A percentile compares a stretch with the other conserved stretches of the same genome.
These are phyloP conservation scores for Sporothrix phasma DNA, from an alignment of 2,329 filamentous ascomycete genomes.

Conservation along the genomic window DNA sequence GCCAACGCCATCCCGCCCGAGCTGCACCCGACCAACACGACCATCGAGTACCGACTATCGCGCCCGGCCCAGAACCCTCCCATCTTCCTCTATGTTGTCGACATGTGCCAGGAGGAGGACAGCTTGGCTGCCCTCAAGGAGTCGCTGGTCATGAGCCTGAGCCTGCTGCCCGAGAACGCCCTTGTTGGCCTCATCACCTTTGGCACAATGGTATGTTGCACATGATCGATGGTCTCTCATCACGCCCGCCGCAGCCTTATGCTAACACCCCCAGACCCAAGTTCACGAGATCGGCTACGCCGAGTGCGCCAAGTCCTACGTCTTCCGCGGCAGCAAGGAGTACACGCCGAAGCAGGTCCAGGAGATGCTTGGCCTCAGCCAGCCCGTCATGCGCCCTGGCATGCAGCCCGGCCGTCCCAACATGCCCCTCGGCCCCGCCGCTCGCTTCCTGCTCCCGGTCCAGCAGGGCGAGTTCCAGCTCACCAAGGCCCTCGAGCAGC, in stretches of 20 bases:
- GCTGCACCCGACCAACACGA: conserved; percentile 71
- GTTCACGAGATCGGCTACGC: conserved; percentile 97
- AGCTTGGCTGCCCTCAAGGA: conserved; percentile 75
- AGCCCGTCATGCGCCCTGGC: conserved; percentile 62
- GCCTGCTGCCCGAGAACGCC: conserved; percentile 69
- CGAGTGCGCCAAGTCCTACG: conserved; percentile 96
- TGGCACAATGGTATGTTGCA: conserved; percentile 70
- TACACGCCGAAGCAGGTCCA: conserved; percentile 98
- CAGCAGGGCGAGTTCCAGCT: conserved; percentile 96
- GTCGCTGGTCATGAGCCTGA: conserved; percentile 77
- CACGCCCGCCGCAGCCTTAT: background rate
- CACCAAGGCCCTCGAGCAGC: conserved; percentile 86
- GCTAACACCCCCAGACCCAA: conserved; percentile 53
- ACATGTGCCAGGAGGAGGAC: conserved; percentile 82
- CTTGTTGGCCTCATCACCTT: conserved; percentile 77
- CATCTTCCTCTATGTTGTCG: conserved; percentile 80
- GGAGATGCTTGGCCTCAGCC: conserved; percentile 86
- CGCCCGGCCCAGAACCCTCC: conserved; percentile 75
- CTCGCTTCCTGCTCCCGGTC: conserved; percentile 86
- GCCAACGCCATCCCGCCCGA: conserved; percentile 74
- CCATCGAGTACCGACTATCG: conserved; percentile 79
- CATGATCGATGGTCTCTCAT: background rate
- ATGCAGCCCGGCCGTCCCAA: conserved; percentile 59
- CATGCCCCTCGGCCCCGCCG: conserved; percentile 67
- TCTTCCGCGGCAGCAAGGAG: conserved; percentile 96